phyloP scores from a whole-genome alignment of 179 eudicot species.

The Vitellaria paradoxa region DNA sequence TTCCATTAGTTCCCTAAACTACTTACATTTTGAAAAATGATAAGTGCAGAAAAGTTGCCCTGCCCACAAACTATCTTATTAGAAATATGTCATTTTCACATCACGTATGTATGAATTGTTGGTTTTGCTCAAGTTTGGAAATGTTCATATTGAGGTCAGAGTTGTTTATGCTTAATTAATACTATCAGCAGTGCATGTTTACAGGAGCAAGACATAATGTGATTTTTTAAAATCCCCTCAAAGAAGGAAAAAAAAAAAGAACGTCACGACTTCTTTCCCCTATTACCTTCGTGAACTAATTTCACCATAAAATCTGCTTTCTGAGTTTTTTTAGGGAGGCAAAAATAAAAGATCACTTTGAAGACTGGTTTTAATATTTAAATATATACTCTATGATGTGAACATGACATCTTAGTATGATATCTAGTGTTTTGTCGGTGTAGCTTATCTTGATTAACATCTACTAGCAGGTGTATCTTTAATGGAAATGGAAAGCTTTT shows the following conservation, averaged over 20 bases:
- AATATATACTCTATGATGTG: background rate
- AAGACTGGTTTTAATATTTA: background rate
- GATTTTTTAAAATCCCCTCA: too few species aligned
- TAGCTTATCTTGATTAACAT: background rate
- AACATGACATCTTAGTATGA: background rate
- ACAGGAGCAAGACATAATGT: background rate
- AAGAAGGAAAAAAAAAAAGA: background rate
- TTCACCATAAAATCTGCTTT: background rate
- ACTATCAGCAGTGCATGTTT: background rate
- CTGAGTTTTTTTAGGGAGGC: background rate
- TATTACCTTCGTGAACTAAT: background rate
- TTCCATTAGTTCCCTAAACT: background rate
- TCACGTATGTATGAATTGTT: background rate
- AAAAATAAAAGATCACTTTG: too few species aligned
- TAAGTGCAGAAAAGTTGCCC: background rate
- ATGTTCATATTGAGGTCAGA: background rate
- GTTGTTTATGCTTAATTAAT: background rate
- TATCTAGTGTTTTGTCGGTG: background rate
- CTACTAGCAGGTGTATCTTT: conserved; percentile 66
- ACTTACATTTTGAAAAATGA: background rate
- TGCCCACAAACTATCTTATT: background rate
- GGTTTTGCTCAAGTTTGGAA: background rate
- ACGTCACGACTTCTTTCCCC: background rate
- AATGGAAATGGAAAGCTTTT: conserved; percentile 92
- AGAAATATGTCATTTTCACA: background rate